Evolutionary conservation across 2,329 filamentous ascomycete genomes (phyloP).

Genomic region (Scolecobasidium constrictum): DNA sequence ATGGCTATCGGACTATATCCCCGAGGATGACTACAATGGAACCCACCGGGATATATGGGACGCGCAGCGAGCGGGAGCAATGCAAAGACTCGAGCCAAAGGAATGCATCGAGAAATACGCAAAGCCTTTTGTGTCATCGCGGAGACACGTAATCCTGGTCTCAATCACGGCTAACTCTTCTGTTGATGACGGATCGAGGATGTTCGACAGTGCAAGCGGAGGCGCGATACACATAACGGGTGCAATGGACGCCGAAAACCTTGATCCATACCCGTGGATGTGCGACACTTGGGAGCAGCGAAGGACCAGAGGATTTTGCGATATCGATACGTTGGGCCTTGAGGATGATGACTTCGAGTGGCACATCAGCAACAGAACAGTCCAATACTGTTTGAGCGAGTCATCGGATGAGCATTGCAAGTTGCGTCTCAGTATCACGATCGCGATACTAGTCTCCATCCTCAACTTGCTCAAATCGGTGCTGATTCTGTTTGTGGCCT

Average conservation of each 20-base stretch:
- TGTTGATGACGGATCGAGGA: no score
- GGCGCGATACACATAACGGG: no score
- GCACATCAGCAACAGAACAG: not conserved
- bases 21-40: not conserved
- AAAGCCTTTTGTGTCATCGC: slow-evolving; percentile 9
- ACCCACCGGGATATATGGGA: not conserved
- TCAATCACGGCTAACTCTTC: no score
- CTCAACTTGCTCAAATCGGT: slow-evolving; percentile 14
- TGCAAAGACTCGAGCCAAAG: not conserved
- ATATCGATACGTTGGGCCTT: no score
- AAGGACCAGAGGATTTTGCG: no score
- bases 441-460: slow-evolving; percentile 15
- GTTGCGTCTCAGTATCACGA: slow-evolving; percentile 13
- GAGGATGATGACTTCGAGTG: no score
- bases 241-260: not conserved
- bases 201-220: no score
- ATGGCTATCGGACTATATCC: slow-evolving; percentile 10
- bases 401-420: slow-evolving; percentile 12
- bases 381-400: not conserved
- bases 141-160: slow-evolving; percentile 1
- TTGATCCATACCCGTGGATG: no score
- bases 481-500: slow-evolving; percentile 14
- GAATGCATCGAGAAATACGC: slow-evolving; percentile 16
- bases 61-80: not conserved
- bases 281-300: no score